Base-by-base conservation (phyloP, 768 basidiomycete genomes). In the Porpolomopsis calyptriformis region DNA sequence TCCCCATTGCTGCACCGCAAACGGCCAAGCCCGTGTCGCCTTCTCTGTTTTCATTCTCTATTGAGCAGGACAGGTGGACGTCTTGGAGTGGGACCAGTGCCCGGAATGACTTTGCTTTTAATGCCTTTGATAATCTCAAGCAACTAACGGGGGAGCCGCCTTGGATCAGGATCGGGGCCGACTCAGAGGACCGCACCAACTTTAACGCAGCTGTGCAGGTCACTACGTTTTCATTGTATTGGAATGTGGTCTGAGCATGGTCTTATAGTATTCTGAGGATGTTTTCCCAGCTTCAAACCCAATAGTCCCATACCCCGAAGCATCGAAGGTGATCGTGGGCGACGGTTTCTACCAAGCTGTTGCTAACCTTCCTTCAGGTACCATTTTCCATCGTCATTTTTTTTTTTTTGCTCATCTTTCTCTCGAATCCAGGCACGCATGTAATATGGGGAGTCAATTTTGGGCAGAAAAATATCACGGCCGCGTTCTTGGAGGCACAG, bases 371-470 rank as follows among this genome's bases (percentile, higher is more conserved):
- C 79, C 77, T 14, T 48, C 61, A 4, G 67, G 77, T 72, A 55
- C 43, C 63, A 52, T 29, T 2, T 20, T 27, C 38, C 22, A 27
- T 23, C 31, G 24, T 33, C 29, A 16, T 19, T 51, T 33, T 38
- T 47, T 40, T 23, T 33, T 41, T 20, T 42, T 36, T 3, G 9
- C 11, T 38, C n/a, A 31, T 37, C 27, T 42, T 22, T 19, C 26
- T 8, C 11, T 20, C 29, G 8, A 4, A 12, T 40, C 12, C 51
- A 79, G 79, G 72, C 20, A 80, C 79, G 8, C 72, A 70, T 41
- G 76, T 84, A 51, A 75, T 67, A 11, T 84, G 78, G 78, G 81
- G 80, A 11, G 63, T 83, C 39, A 83, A 85, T 58, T 61, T 83
- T n/a, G 78, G 78, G 4, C 57, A 62, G 46, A 58, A 65, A 37